Conservation (phyloP, 768 basidiomycete species). For the Lactifluus volemus region DNA sequence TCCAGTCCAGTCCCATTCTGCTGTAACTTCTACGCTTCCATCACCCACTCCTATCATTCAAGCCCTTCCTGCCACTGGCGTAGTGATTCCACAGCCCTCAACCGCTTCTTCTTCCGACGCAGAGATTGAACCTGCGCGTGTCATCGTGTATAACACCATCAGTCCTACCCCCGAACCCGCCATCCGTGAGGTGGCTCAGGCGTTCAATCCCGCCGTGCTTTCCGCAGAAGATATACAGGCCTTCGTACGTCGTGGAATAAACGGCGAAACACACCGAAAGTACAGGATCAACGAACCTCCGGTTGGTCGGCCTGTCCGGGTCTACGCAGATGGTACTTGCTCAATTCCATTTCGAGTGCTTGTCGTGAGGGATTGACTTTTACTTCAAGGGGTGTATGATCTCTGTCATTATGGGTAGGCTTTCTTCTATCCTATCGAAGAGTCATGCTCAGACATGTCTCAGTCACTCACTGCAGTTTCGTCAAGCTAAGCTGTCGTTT, state of each 20-base stretch:
- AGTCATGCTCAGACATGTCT: constrained; percentile 4
- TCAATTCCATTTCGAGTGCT: not conserved
- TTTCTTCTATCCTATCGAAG: not conserved
- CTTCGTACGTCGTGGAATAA: constrained; percentile 69
- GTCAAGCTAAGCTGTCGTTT: constrained; percentile 94
- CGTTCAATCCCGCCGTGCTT: constrained; percentile 58
- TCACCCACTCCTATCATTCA: constrained; percentile 9
- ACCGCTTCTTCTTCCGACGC: constrained; percentile 18
- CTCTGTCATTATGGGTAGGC: constrained; percentile 89
- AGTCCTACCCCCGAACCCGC: constrained; percentile 21
- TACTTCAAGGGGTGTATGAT: constrained; percentile 79
- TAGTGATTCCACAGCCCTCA: constrained; percentile 2
- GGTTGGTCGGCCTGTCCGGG: constrained; percentile 64
- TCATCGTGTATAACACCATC: not conserved
- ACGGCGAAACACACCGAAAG: constrained; percentile 50
- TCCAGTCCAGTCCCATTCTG: constrained; percentile 22
- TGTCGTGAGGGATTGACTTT: not conserved
- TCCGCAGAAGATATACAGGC: constrained; percentile 70
- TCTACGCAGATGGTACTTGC: constrained; percentile 86
- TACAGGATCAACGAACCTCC: constrained; percentile 90
- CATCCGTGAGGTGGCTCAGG: constrained; percentile 21
- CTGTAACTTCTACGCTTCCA: constrained; percentile 20
- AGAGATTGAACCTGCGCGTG: constrained; percentile 14
- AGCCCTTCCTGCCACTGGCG: constrained; percentile 10
- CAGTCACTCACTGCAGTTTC: constrained; percentile 90